Base-by-base conservation (phyloP, 2,329 filamentous ascomycete genomes). In the Thelonectria blattea region DNA sequence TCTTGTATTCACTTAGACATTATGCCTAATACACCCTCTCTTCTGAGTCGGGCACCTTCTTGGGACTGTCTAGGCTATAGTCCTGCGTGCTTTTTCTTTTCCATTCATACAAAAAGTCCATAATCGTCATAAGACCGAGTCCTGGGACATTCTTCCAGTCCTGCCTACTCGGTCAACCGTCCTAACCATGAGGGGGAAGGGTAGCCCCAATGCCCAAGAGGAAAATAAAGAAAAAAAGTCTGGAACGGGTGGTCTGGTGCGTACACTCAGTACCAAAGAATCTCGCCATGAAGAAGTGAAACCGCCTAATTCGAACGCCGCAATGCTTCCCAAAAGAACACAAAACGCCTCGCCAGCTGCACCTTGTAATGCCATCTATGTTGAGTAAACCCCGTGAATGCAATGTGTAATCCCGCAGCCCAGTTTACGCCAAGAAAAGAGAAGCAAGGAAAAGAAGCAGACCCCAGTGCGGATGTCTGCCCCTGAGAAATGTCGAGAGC, bases 231-330 rank as follows among this genome's bases (percentile, higher is more conserved):
- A 37, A 24, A 39, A 57, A 47, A 46, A 47, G 52, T 63, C 51
- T 45, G 17, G 34, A 45, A 47, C 12, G 20, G 48, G 55, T 37
- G 63, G 62, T 60, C 60, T 53, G 65, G 65, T 71, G 64, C 66
- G 65, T 68, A 69, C 69, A 72, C 65, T 27, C 64, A 67, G 62
- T 58, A 63, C 64, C 60, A 68, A 30, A 68, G 42, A 62, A 58
- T 65, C 63, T 68, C 58, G 58, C 58, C 54, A 60, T 62, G 57
- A 52, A 64, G 65, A 22, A 60, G 18, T 24, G 27, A 27, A 27
- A 47, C 34, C 34, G 52, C 43, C 37, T 42, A 52, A 57, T 57
- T 24, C 60, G 63, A 63, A 43, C 30, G 56, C 45, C 45, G 4
- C 34, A 51, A 60, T 30, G 60, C 63, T 52, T 57, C 47, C 56